Base-by-base conservation (phyloP, 83 land plant species). In the Thuja plicata region DNA sequence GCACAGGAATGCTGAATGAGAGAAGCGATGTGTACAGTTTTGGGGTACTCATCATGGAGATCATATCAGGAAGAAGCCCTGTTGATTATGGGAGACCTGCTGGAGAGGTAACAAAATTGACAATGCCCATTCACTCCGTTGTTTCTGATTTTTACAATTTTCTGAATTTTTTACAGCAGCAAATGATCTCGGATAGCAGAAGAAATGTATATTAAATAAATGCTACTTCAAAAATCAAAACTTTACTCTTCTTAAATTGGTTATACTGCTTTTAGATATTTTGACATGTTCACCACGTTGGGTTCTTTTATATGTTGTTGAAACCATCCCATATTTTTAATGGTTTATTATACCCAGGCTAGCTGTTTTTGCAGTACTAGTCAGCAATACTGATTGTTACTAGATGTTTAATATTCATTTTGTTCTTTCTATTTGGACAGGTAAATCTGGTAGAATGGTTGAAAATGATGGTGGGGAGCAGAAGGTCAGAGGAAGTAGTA, bases 381-480 rank as follows among this genome's bases (percentile, higher is more conserved):
- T 62, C 70, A 21, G n/a, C 70, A 21, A 62, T 62, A 21, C 5
- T 62, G n/a, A 7, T 62, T 62, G n/a, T 62, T 27, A 8, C 0
- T 32, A 30, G 78, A 32, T 35, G 35, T 76, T 35, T 34, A 35
- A 32, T 34, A 35, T 76, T 6, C 5, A 24, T n/a, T 10, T 32
- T 10, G 1, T 10, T n/a, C 13, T 32, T 11, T 35, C 15, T 76
- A 3, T 34, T 9, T 74, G 91, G 45, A 50, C 90, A 95, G 97
- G 94, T 94, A 45, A 95, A 95, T 89, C 92, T 95, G 73, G 97
- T 95, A 43, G 97, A 95, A 78, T 95, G 97, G 97, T 92, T 95
- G 35, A 95, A 95, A 79, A 85, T 92, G 92, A 95, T 95, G 97
- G 97, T 95, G 12, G 94, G 94, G 19, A 90, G 77, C 83, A 94